A percentile compares a stretch with the other conserved stretches of the same genome.
These are phyloP conservation scores for Skeletonema costatum DNA, from an alignment of 108 stramenopile genomes.

Conservation along the genomic window DNA sequence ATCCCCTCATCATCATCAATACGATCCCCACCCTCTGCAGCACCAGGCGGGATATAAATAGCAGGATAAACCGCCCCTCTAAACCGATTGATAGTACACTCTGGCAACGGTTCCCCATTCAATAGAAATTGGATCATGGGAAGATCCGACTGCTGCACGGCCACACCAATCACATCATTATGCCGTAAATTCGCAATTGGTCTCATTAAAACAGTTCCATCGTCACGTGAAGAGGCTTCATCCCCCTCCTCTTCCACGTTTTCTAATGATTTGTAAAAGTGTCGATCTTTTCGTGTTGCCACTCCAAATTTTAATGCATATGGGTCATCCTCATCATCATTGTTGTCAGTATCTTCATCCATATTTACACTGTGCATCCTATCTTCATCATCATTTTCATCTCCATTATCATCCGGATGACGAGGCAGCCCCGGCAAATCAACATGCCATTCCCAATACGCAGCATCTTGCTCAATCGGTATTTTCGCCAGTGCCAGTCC, in stretches of 20 bases:
- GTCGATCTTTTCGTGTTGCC: constrained; percentile 67
- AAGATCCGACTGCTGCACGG: constrained; percentile 82
- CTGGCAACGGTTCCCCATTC: constrained; percentile 77
- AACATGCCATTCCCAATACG: constrained; percentile 89
- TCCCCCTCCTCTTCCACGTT: constrained; percentile 59
- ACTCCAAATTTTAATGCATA: constrained; percentile 76
- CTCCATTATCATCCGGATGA: constrained; percentile 11
- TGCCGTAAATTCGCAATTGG: constrained; percentile 56
- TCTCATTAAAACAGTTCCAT: constrained; percentile 75
- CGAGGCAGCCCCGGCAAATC: constrained; percentile 33
- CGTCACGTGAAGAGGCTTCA: constrained; percentile 28
- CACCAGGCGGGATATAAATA: constrained; percentile 59
- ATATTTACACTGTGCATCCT: constrained; percentile 28
- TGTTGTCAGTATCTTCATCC: constrained; percentile 43
- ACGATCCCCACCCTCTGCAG: constrained; percentile 12
- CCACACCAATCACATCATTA: constrained; percentile 78
- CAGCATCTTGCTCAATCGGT: constrained; percentile 84
- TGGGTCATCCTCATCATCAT: constrained; percentile 12
- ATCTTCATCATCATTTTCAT: constrained; percentile 34
- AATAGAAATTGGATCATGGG: constrained; percentile 87
- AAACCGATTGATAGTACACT: constrained; percentile 78
- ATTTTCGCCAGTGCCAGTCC: constrained; percentile 72
- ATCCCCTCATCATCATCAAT: constrained; percentile 40
- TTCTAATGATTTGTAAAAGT: constrained; percentile 64
- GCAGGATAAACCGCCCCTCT: constrained; percentile 79